Evolutionary conservation across 23 red algal species (phyloP), one percentile per base, ranked within the genome.

Genomic region (Gracilaria domingensis): DNA sequence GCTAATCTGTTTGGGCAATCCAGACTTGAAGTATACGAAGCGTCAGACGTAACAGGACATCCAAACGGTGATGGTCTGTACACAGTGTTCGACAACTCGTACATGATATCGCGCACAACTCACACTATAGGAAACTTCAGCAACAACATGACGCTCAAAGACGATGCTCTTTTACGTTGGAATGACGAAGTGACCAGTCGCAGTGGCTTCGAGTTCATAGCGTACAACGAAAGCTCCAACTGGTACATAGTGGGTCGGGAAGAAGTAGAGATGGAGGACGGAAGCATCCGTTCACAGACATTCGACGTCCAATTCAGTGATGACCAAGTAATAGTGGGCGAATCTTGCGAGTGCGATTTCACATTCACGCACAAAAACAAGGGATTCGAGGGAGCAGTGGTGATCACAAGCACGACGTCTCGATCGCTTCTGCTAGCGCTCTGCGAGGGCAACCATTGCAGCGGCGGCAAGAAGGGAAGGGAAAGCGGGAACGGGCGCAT

Each of bases 391-490:
- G 89, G 89, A 12, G 89, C 79, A 35, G n/a, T 55, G 6, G 66
- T 93, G 42, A 79, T 82, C 33, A 93, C 57, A 14, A 50, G 59
- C 12, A 61, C 37, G 39, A 65, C 58, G n/a, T 78, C 76, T 66
- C 49, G 42, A 3, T 82, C 58, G 5, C 53, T 83, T 38, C 45
- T 93, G 0, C 78, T 93, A 12, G 89, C 34, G 32, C 66, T 93
- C 11, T 93, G 89, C 49, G 89, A 93, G 39, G 89, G 89, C 30
- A 93, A 93, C 34, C 39, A 84, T 25, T 93, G 89, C 47, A 35
- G 23, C 4, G 89, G 89, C 61, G 89, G 89, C 0, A 47, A 82
- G 25, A 84, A 56, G 35, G 89, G 89, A 34, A 50, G 79, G 36
- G 16, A 77, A 50, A 54, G 61, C 29, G 89, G 89, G 0, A 47